Base-by-base conservation (phyloP, 1,139 yeast genomes). In the Pneumocystis carinii region DNA sequence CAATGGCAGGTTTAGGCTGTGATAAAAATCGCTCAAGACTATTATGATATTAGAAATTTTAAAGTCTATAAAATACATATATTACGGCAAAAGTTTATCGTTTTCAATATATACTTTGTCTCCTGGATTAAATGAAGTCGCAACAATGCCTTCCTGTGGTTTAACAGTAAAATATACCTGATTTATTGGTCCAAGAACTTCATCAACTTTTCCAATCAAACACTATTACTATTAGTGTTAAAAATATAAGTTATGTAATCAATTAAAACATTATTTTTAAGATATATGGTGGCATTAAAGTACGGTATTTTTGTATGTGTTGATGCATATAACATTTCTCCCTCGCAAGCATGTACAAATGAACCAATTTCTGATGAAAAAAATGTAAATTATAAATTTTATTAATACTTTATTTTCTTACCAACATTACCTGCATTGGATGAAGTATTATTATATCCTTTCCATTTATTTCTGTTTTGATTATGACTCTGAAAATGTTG, bases 261-360 rank as follows among this genome's bases (percentile, higher is more conserved):
- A 19, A 10, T 19, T 37, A 39, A 35, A 41, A 65, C 67, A 62
- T 77, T 77, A 81, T 92, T 92, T 75, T 92, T 97, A 70, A 92
- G 82, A 75, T 86, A 94, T 73, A 94, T 90, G 74, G 98, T 98
- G 37, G 99, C 99, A 77, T 94, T 94, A 82, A 94, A 94, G 76
- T 92, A 94, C 71, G 99, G 99, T 69, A 94, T 81, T 79, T 92
- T 92, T 66, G 88, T 83, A 76, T 92, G 92, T 72, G 87, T 87
- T 61, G 97, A 89, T 73, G 92, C 89, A 79, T 97, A 92, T 64
- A 94, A 95, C 73, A 94, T 87, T 73, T 94, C 98, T 66, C 96
- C 97, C 77, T 94, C 99, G 75, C 96, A 90, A 15, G 95, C 81
- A 75, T 90, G 96, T 75, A 89, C 71, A 74, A 90, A 94, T 29